These are phyloP conservation scores for Staphylotrichum longicolle DNA, from an alignment of 495 filamentous ascomycete species.

Conservation along the genomic window DNA sequence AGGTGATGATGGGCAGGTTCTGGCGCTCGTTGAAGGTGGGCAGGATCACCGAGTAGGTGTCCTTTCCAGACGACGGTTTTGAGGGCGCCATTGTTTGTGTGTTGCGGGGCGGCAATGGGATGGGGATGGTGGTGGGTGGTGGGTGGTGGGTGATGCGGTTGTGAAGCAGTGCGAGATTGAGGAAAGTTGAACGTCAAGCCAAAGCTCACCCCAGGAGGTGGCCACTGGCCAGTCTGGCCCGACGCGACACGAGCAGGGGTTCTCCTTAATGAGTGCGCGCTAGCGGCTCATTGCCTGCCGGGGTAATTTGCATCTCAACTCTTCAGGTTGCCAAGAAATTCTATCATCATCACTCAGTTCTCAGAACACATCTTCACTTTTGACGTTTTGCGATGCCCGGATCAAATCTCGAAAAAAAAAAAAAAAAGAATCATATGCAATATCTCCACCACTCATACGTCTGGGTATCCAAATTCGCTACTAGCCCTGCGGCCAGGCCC, in stretches of 20 bases:
- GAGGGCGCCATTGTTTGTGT: slow-evolving; percentile 25
- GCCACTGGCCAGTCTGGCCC: slow-evolving; percentile 12
- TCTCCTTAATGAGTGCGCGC: slow-evolving; percentile 1
- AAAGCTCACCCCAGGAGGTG: background rate
- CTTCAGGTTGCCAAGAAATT: no score
- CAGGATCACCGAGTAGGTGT: slow-evolving; percentile 95
- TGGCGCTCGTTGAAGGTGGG: slow-evolving; percentile 97
- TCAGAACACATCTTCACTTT: no score
- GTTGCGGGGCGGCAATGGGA: slow-evolving; percentile 4
- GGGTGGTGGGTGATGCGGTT: background rate
- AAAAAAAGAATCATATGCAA: no score
- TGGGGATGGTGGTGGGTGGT: background rate
- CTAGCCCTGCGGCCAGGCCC: no score
- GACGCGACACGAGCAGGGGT: slow-evolving; percentile 12
- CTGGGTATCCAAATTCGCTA: background rate
- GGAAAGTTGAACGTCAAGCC: no score
- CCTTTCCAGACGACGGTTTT: slow-evolving; percentile 34
- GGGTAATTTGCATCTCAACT: background rate
- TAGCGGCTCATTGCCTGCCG: background rate
- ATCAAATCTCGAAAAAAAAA: no score
- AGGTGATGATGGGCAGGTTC: slow-evolving; percentile 93
- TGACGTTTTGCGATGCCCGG: no score
- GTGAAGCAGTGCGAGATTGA: background rate
- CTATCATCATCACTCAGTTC: no score
- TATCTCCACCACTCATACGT: no score